phyloP scores from a whole-genome alignment of 1,139 yeast genomes.

The Lodderomyces orthopsilosis region DNA sequence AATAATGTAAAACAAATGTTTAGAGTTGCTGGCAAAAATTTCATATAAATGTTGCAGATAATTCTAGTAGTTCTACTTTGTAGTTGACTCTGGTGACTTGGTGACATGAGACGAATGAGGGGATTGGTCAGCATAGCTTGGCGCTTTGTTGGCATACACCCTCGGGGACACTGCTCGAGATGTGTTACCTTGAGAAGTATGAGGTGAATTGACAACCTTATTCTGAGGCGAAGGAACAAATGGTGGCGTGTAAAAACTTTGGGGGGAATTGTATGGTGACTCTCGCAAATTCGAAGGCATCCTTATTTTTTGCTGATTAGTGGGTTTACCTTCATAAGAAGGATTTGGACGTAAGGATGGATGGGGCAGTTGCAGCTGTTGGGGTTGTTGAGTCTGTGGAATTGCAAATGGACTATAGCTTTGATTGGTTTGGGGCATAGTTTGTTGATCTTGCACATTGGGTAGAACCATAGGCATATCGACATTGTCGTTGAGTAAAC shows the following conservation, averaged over 20 bases:
- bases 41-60: not conserved
- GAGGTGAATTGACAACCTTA: not conserved
- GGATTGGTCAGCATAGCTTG: not conserved
- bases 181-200: not conserved
- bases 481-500: conserved; percentile 48
- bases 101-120: not conserved
- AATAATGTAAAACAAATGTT: no score
- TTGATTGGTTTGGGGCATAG: conserved; percentile 3
- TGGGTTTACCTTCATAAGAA: not conserved
- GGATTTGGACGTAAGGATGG: not conserved
- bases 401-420: not conserved
- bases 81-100: conserved; percentile 1
- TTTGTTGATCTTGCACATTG: conserved; percentile 23
- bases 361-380: conserved; percentile 9
- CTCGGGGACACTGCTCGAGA: conserved; percentile 7
- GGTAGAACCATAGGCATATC: conserved; percentile 43
- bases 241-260: conserved; percentile 18
- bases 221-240: conserved; percentile 7
- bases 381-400: conserved; percentile 10
- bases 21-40: no score
- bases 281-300: conserved; percentile 9
- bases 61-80: not conserved
- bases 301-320: conserved; percentile 8
- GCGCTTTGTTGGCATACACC: conserved; percentile 1
- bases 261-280: conserved; percentile 26